Evolutionary conservation across 306 rosid genomes (phyloP).

Genomic region (Corylus heterophylla): DNA sequence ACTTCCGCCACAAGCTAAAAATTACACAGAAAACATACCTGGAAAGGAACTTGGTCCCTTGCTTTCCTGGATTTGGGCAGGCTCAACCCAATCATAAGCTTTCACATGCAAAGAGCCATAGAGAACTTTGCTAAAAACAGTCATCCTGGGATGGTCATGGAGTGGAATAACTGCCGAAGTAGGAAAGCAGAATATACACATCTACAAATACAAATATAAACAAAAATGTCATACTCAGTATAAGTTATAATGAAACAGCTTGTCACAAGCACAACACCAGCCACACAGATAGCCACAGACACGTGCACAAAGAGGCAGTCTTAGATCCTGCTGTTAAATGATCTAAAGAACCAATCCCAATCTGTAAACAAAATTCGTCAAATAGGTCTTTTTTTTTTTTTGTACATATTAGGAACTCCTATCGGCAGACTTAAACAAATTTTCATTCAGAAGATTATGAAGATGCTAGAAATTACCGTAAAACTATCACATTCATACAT

Average conservation of each 20-base stretch:
- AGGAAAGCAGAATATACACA: conserved; percentile 90
- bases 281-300: background rate
- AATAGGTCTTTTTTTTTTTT: background rate
- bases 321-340: background rate
- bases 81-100: conserved; percentile 98
- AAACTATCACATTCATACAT: conserved; percentile 67
- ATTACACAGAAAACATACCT: conserved; percentile 43
- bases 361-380: background rate
- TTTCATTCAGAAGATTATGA: background rate
- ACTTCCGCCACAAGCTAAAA: background rate
- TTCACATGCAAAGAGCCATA: conserved; percentile 94
- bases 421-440: background rate
- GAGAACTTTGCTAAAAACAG: conserved; percentile 89
- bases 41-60: conserved; percentile 52
- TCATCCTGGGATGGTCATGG: conserved; percentile 98
- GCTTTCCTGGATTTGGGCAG: conserved; percentile 60
- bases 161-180: conserved; percentile 89
- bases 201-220: conserved; percentile 45
- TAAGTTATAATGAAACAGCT: background rate
- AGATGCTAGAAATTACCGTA: conserved; percentile 55
- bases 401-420: background rate
- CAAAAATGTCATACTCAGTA: background rate
- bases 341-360: background rate
- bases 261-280: background rate
- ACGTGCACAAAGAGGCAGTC: background rate